Percentiles rank a stretch among this genome's conserved stretches.
These are phyloP conservation scores for Blastobotrys aristatus DNA, from an alignment of 1,139 yeast genomes.

Conservation along the genomic window DNA sequence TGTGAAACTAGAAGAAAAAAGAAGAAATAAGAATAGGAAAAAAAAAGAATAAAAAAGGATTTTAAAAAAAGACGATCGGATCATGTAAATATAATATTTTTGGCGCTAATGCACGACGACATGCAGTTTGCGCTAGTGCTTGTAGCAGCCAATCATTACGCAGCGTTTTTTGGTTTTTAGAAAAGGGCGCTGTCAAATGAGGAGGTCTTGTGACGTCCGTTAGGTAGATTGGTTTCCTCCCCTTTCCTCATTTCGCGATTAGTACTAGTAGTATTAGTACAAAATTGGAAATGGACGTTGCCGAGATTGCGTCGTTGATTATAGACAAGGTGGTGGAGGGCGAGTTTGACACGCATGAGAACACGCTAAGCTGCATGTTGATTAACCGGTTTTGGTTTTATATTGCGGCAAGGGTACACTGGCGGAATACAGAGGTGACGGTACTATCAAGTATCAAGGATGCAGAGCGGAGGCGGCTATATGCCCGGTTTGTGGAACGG, in stretches of 20 bases:
- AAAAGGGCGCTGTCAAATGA: too few species aligned
- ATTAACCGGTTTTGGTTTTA: slow-evolving; percentile 1
- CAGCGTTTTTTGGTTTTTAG: too few species aligned
- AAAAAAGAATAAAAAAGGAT: not conserved
- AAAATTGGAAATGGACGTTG: too few species aligned
- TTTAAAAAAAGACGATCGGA: not conserved
- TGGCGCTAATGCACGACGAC: not conserved
- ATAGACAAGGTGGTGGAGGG: not conserved
- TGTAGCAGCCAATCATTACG: not conserved
- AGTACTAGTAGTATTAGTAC: too few species aligned
- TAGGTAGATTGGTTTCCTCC: too few species aligned
- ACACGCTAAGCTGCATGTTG: not conserved
- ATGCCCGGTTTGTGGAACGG: not conserved
- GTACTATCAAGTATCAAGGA: not conserved
- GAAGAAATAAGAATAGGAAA: not conserved
- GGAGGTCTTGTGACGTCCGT: too few species aligned
- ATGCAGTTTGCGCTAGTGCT: not conserved
- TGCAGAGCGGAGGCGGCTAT: not conserved
- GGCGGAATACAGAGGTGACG: not conserved
- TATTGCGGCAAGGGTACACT: not conserved
- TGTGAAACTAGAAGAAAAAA: slow-evolving; percentile 11
- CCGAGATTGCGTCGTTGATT: not conserved
- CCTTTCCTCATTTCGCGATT: too few species aligned
- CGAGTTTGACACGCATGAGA: not conserved
- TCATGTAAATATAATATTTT: not conserved